Evolutionary conservation across 2,329 filamentous ascomycete genomes (phyloP), one percentile per base, ranked within the genome.

Genomic region (Fusarium odoratissimum): DNA sequence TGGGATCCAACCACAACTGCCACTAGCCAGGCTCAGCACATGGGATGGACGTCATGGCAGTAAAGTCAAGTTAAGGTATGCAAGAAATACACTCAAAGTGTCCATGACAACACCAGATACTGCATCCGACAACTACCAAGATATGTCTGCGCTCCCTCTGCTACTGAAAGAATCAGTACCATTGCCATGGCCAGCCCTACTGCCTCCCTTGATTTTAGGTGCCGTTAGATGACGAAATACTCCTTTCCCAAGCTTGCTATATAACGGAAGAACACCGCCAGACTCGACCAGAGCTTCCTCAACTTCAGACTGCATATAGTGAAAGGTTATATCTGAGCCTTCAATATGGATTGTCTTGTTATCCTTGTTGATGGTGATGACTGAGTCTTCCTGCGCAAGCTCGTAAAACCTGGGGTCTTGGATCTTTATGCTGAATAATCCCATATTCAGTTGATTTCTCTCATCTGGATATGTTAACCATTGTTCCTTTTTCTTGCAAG

Each of bases 161-260:
- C 21, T 33, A 12, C 3, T 0, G 0, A 33, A 0, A 19, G 46
- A 33, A 9, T 3, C 14, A 23, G 3, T 8, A 19, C 0, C 5
- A n/a, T 8, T 19, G 8, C 10, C 11, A 49, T 6, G 5, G 2
- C 0, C 0, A 23, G 23, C 11, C 17, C 19, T 35, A 10, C 23
- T 51, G 23, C 30, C 37, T 23, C 51, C 33, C 28, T 59, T 67
- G 19, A 42, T 28, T 25, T 44, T 64, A 6, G 64, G 65, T 4
- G 40, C 31, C 1, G 71, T 72, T 0, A 49, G 30, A 33, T 49
- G 46, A 3, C 46, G 30, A 33, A 49, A 49, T 19, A 49, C 30
- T 5, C 46, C 30, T 6, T 49, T 49, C 11, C 46, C 46, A 23
- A 49, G 30, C 30, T n/a, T 49, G 8, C 46, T 33, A 9, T 49